These are phyloP conservation scores for Suillus subalutaceus DNA, from an alignment of 768 basidiomycete genomes.

Conservation along the genomic window DNA sequence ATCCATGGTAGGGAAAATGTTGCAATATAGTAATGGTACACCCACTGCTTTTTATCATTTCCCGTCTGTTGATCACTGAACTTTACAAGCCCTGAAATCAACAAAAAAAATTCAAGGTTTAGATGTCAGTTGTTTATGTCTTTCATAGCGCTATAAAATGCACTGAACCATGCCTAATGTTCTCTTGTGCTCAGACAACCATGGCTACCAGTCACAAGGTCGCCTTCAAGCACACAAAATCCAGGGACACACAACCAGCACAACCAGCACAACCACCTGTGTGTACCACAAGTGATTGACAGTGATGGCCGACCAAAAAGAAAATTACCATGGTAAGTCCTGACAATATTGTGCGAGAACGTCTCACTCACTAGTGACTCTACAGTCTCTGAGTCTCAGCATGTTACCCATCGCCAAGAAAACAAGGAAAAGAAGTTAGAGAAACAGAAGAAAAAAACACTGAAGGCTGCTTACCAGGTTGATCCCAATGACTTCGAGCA, in stretches of 20 bases:
- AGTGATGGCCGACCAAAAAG: neutral
- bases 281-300: neutral
- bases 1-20: neutral
- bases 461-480: neutral
- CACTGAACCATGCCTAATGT: neutral
- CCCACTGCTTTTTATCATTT: neutral
- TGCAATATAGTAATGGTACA: neutral
- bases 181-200: neutral
- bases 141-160: neutral
- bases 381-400: neutral
- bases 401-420: neutral
- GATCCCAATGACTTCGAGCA: neutral
- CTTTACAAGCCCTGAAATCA: constrained; percentile 4
- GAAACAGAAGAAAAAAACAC: neutral
- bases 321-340: neutral
- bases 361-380: neutral
- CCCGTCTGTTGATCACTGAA: neutral
- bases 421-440: neutral
- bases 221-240: neutral
- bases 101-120: neutral
- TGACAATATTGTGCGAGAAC: neutral
- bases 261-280: neutral
- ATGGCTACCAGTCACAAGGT: neutral
- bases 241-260: neutral
- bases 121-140: neutral